Conservation (phyloP, 2,329 filamentous ascomycete species). For the Aureobasidium subglaciale region DNA sequence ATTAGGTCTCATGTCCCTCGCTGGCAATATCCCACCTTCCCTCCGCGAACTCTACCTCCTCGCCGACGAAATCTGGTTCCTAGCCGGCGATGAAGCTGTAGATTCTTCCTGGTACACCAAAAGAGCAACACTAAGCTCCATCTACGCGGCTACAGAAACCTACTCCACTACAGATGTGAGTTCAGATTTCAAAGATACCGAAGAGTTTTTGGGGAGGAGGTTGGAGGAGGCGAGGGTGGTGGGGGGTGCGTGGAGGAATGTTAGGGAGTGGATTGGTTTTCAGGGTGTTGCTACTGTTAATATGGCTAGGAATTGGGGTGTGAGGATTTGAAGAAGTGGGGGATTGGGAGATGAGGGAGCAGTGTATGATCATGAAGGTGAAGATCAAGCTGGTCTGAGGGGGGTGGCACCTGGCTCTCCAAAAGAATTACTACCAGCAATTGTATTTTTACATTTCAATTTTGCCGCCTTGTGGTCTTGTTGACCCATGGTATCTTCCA, state of each 20-base stretch:
- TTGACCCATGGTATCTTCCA: neutral
- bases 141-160: conserved; percentile 70
- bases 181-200: conserved; percentile 66
- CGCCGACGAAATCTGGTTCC: conserved; percentile 86
- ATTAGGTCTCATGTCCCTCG: conserved; percentile 82
- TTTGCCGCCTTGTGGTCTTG: neutral
- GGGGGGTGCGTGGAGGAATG: conserved; percentile 54
- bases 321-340: conserved; percentile 57
- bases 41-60: conserved; percentile 72
- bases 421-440: neutral
- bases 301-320: conserved; percentile 77
- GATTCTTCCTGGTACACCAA: conserved; percentile 86
- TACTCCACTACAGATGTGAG: conserved; percentile 90
- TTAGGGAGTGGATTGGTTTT: conserved; percentile 76
- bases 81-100: conserved; percentile 73
- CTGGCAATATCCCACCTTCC: conserved; percentile 66
- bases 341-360: neutral
- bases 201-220: conserved; percentile 69
- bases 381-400: neutral
- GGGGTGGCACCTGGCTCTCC: neutral
- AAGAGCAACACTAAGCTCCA: conserved; percentile 52
- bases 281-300: conserved; percentile 71
- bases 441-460: neutral
- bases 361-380: neutral
- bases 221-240: conserved; percentile 61